Conservation (phyloP, 768 basidiomycete species). For the Lentinula sp. region DNA sequence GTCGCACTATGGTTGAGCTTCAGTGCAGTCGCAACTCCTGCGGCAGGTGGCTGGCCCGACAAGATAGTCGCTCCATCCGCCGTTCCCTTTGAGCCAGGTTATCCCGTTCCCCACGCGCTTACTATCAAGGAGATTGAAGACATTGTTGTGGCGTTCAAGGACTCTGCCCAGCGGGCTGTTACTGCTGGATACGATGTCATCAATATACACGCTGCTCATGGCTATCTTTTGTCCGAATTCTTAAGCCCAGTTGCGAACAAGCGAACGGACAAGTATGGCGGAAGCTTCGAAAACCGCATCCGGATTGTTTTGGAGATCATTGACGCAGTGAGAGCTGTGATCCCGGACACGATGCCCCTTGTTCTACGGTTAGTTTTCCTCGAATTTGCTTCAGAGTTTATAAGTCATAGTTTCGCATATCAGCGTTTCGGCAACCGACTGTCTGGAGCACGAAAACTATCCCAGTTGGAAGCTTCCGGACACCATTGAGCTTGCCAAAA, state of each 20-base stretch:
- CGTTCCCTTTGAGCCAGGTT: conserved; percentile 34
- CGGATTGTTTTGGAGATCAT: conserved; percentile 58
- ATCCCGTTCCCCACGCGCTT: conserved; percentile 50
- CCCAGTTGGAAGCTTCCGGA: conserved; percentile 69
- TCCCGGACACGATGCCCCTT: conserved; percentile 58
- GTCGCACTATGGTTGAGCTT: conserved; percentile 53
- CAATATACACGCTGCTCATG: conserved; percentile 63
- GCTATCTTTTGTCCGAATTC: conserved; percentile 55
- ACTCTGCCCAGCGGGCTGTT: conserved; percentile 44
- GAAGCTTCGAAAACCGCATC: conserved; percentile 65
- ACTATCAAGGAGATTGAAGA: conserved; percentile 49
- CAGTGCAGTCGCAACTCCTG: conserved; percentile 25
- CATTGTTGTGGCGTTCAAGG: conserved; percentile 49
- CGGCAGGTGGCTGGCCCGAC: conserved; percentile 43
- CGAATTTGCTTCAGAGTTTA: not conserved
- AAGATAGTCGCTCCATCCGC: conserved; percentile 53
- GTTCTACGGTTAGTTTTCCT: conserved; percentile 50
- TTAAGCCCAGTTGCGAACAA: conserved; percentile 55
- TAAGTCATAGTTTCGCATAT: not conserved
- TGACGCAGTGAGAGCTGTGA: conserved; percentile 53
- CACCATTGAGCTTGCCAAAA: conserved; percentile 51
- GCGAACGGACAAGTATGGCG: conserved; percentile 64
- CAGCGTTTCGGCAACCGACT: conserved; percentile 74
- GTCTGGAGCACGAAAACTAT: conserved; percentile 59
- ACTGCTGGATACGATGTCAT: conserved; percentile 55